These are phyloP conservation scores for Colletotrichum sp. DNA, from an alignment of 2,329 filamentous ascomycete species.

Conservation along the genomic window DNA sequence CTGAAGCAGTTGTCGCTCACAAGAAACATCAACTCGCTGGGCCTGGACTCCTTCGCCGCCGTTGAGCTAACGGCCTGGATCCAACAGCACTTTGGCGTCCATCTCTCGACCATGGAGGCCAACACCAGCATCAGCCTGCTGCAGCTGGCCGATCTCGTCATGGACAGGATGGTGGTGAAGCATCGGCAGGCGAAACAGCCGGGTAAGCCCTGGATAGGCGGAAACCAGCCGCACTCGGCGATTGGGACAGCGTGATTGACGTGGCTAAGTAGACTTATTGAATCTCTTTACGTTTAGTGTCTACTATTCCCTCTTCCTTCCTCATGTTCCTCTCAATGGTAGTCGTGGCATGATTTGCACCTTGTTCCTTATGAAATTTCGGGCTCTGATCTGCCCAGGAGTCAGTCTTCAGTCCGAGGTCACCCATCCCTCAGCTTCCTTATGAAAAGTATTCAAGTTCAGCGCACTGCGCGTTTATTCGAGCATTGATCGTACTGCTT, in stretches of 20 bases:
- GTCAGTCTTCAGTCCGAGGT: neutral
- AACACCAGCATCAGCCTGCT: neutral
- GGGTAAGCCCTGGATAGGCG: neutral
- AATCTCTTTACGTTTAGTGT: neutral
- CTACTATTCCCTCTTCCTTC: neutral
- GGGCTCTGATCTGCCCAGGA: neutral
- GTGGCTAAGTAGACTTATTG: neutral
- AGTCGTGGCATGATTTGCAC: neutral
- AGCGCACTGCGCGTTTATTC: neutral
- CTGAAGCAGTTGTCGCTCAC: neutral
- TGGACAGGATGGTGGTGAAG: neutral
- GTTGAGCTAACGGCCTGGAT: conserved; percentile 33
- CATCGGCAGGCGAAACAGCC: neutral
- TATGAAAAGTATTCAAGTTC: neutral
- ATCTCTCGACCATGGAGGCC: neutral
- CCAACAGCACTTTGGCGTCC: neutral
- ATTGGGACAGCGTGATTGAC: neutral
- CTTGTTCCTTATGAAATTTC: neutral
- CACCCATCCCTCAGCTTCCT: neutral
- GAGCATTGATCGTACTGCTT: neutral
- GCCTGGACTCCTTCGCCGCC: conserved; percentile 33
- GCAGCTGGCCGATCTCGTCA: neutral
- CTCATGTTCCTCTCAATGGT: neutral
- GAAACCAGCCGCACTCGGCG: neutral
- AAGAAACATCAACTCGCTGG: conserved; percentile 47